These are phyloP conservation scores for Penicillium sp. DNA, from an alignment of 2,329 filamentous ascomycete species.

Conservation along the genomic window DNA sequence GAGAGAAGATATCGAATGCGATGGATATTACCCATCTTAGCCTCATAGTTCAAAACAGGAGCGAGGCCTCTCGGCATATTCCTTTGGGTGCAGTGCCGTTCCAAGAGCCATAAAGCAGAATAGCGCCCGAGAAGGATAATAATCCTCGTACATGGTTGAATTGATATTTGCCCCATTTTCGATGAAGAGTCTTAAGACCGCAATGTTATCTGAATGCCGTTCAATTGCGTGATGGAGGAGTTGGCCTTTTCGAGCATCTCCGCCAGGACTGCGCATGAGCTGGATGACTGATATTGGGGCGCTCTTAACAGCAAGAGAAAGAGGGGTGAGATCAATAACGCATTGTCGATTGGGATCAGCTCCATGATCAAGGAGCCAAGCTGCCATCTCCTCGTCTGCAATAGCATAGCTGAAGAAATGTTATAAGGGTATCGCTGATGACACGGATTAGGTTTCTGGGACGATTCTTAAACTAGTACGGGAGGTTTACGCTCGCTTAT, in stretches of 20 bases:
- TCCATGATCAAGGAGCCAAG: slow-evolving; percentile 26
- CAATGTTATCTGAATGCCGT: slow-evolving; percentile 12
- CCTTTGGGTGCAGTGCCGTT: background rate
- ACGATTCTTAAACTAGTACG: slow-evolving; percentile 14
- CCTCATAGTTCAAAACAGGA: no score
- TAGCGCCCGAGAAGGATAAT: slow-evolving; percentile 14
- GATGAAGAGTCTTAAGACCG: slow-evolving; percentile 18
- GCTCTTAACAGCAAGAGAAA: slow-evolving; percentile 21
- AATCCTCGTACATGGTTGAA: slow-evolving; percentile 18
- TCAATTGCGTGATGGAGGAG: slow-evolving; percentile 22
- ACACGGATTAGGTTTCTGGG: no score
- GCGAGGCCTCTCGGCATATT: no score
- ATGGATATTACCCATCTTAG: no score
- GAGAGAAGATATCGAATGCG: no score
- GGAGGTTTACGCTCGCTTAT: slow-evolving; percentile 18
- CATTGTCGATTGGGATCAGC: slow-evolving; percentile 27
- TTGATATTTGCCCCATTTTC: slow-evolving; percentile 18
- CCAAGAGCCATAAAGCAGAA: slow-evolving; percentile 21
- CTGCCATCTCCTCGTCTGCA: slow-evolving; percentile 20
- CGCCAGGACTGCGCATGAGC: slow-evolving; percentile 18
- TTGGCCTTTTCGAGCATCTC: slow-evolving; percentile 20
- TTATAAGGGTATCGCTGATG: background rate
- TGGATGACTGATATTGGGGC: slow-evolving; percentile 19
- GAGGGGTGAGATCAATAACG: slow-evolving; percentile 21
- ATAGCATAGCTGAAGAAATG: slow-evolving; percentile 14